Base-by-base conservation (phyloP, 75 land plant species). In the Chamaecyparis obtusa region DNA sequence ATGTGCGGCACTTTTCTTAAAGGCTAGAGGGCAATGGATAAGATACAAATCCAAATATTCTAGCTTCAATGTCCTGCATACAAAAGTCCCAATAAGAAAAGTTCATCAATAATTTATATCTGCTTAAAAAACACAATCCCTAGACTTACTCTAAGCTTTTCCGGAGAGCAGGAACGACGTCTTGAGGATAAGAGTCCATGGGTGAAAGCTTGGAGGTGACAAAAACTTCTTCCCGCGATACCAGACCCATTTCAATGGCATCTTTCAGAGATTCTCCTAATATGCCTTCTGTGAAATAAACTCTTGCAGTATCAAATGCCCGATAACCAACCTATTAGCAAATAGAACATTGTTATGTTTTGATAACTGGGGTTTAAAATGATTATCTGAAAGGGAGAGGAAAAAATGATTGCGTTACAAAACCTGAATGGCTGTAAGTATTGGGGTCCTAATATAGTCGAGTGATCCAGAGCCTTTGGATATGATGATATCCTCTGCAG, bases 161-260 rank as follows among this genome's bases (percentile, higher is more conserved):
- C 19, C 89, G 84, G 35, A 93, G 89, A 21, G 89, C 90, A 19
- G 90, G 89, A 46, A 92, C 86, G 49, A 91, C 94, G 81, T 88
- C 92, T 46, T 91, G 87, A 24, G 71, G 30, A 27, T 67, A 67
- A 80, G 88, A 83, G 33, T 94, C 90, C 10, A 51, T 84, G 16
- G 86, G 9, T 87, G 86, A 87, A 7, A 92, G 91, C 83, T 92
- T 92, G 43, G 93, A 87, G 15, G 93, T 92, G 24, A 94, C 88
- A 86, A 94, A 94, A 55, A 92, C 39, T 5, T 94, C 95, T 19
- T 92, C 91, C 41, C 93, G 82, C 24, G 83, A 77, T 27, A 94
- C 85, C 3, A 64, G 69, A 37, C 88, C 90, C 32, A 43, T 54
- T 5, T 33, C 35, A 54, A 94, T 83, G 13, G 91, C 93, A 19